Conservation (phyloP, 2,329 filamentous ascomycete species). For the Diplocarpon rosae region DNA sequence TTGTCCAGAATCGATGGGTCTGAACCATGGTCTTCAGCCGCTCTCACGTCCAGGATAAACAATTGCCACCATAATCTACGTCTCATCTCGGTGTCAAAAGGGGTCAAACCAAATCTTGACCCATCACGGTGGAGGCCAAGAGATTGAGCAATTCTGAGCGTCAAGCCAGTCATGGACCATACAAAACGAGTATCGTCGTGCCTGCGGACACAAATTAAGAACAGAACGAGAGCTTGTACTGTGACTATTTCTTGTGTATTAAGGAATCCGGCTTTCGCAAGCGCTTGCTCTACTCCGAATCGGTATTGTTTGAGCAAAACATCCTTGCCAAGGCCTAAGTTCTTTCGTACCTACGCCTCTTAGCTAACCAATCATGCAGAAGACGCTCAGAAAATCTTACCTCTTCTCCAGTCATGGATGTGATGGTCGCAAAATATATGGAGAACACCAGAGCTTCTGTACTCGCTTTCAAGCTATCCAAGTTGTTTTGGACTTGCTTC, state of each 20-base stretch:
- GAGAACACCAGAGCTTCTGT: slow-evolving; percentile 40
- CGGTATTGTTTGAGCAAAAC: slow-evolving; percentile 37
- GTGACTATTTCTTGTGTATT: slow-evolving; percentile 42
- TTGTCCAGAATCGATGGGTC: slow-evolving; percentile 47
- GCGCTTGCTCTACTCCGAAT: slow-evolving; percentile 42
- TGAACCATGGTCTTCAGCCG: slow-evolving; percentile 52
- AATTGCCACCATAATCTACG: slow-evolving; percentile 50
- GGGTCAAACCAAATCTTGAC: slow-evolving; percentile 39
- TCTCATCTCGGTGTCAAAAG: slow-evolving; percentile 50
- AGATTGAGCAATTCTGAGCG: slow-evolving; percentile 46
- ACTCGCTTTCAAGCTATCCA: slow-evolving; percentile 39
- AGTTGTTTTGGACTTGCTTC: slow-evolving; percentile 46
- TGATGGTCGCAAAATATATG: slow-evolving; percentile 45
- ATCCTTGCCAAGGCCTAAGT: slow-evolving; percentile 33
- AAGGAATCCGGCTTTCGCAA: slow-evolving; percentile 43
- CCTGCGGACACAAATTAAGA: slow-evolving; percentile 42
- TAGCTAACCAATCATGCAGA: not conserved
- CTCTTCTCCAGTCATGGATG: slow-evolving; percentile 28
- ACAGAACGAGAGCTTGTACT: slow-evolving; percentile 44
- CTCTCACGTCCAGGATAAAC: slow-evolving; percentile 46
- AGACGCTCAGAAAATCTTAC: slow-evolving; percentile 6
- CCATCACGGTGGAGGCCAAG: slow-evolving; percentile 51
- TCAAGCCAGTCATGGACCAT: slow-evolving; percentile 48
- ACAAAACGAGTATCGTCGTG: slow-evolving; percentile 32
- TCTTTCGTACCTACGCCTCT: slow-evolving; percentile 21